phyloP scores from a whole-genome alignment of 1,284 basidiomycete genomes.

The Irpex rosettiformis region DNA sequence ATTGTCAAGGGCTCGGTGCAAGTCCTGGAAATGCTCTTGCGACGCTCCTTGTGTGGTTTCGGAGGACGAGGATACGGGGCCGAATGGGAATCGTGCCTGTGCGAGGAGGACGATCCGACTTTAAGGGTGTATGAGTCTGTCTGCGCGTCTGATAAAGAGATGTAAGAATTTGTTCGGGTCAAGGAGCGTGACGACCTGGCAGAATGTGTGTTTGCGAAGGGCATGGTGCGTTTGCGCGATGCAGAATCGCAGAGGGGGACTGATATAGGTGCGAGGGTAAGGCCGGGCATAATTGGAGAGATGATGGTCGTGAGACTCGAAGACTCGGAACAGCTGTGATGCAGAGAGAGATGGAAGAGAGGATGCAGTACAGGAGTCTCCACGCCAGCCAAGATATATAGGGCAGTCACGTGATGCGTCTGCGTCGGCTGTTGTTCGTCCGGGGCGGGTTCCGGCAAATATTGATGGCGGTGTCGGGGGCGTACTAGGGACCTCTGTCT shows the following conservation, averaged over 20 bases:
- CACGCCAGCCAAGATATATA: neutral
- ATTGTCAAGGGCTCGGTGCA: conserved; percentile 10
- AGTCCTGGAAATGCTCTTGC: conserved; percentile 14
- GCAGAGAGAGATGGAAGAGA: conserved; percentile 21
- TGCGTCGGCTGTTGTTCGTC: no score
- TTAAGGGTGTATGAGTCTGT: conserved; percentile 8
- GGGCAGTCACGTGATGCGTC: neutral
- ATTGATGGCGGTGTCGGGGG: neutral
- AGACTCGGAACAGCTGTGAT: conserved; percentile 10
- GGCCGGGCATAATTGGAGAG: conserved; percentile 16
- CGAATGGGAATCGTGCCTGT: conserved; percentile 18
- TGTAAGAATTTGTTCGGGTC: conserved; percentile 30
- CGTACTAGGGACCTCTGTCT: neutral
- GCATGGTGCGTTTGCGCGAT: conserved; percentile 32
- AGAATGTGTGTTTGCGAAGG: conserved; percentile 27
- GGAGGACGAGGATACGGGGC: conserved; percentile 18
- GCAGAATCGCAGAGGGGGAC: conserved; percentile 11
- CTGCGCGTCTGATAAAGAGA: conserved; percentile 29
- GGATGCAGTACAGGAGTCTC: conserved; percentile 3
- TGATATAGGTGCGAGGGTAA: conserved; percentile 21
- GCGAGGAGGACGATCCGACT: conserved; percentile 18
- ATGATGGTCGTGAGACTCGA: conserved; percentile 2
- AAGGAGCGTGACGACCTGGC: conserved; percentile 27
- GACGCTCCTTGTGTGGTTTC: conserved; percentile 24
- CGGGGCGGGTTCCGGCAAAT: no score